These are phyloP conservation scores for Mucor velutinosus DNA, from an alignment of 371 early-diverging fungal species.

Conservation along the genomic window DNA sequence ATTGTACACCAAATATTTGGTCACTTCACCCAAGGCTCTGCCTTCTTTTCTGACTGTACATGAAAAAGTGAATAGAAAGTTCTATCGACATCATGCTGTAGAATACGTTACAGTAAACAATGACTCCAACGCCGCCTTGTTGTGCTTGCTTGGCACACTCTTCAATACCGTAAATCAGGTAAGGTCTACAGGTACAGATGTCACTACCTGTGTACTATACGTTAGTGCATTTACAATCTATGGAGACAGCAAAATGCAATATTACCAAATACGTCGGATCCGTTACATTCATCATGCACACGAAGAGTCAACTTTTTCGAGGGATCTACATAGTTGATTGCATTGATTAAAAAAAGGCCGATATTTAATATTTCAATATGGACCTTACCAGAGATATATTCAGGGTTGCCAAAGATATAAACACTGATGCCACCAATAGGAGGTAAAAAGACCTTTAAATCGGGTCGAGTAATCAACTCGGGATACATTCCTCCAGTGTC, in stretches of 20 bases:
- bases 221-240: not conserved
- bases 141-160: slow-evolving; percentile 91
- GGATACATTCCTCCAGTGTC: slow-evolving; percentile 91
- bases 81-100: not conserved
- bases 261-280: slow-evolving; percentile 92
- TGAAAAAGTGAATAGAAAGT: not conserved
- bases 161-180: slow-evolving; percentile 92
- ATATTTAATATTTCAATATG: not conserved
- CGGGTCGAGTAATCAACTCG: slow-evolving; percentile 92
- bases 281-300: slow-evolving; percentile 94
- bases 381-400: slow-evolving; percentile 60
- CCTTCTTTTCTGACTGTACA: slow-evolving; percentile 88
- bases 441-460: slow-evolving; percentile 92
- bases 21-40: slow-evolving; percentile 94
- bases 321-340: slow-evolving; percentile 59
- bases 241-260: not conserved
- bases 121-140: slow-evolving; percentile 91
- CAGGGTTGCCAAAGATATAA: slow-evolving; percentile 93
- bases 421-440: slow-evolving; percentile 95
- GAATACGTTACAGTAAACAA: slow-evolving; percentile 76
- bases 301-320: slow-evolving; percentile 84
- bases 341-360: not conserved
- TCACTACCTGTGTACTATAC: slow-evolving; percentile 55
- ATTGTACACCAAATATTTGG: slow-evolving; percentile 96
- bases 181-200: slow-evolving; percentile 95